Conservation (phyloP, 2,329 filamentous ascomycete species). For the Talaromyces marneffei region DNA sequence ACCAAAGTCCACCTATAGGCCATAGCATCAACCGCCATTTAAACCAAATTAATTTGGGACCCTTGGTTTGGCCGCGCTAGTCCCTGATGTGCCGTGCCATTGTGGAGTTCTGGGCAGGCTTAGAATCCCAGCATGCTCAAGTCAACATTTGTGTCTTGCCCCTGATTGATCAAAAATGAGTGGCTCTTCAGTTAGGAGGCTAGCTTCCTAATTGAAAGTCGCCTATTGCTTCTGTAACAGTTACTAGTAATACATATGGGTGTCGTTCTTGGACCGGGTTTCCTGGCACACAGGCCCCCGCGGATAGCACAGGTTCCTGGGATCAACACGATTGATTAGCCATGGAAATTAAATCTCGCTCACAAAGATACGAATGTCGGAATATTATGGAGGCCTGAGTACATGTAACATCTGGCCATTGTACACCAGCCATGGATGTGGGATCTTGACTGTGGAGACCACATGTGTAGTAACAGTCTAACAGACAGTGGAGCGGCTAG, state of each 20-base stretch:
- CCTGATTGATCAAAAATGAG: neutral
- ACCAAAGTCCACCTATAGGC: neutral
- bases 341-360: neutral
- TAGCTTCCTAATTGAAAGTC: too few species aligned
- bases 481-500: neutral
- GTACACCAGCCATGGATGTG: neutral
- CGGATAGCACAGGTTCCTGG: neutral
- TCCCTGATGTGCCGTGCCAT: conserved; percentile 8
- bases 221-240: neutral
- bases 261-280: neutral
- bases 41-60: neutral
- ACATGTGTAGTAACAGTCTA: neutral
- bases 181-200: neutral
- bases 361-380: neutral
- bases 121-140: neutral
- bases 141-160: neutral
- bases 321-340: neutral
- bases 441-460: neutral
- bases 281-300: neutral
- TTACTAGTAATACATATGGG: neutral
- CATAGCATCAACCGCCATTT: neutral
- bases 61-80: conserved; percentile 6
- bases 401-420: neutral
- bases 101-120: neutral
- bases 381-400: too few species aligned